Conservation (phyloP, 2,329 filamentous ascomycete genomes). For the Talaromyces atroroseus region DNA sequence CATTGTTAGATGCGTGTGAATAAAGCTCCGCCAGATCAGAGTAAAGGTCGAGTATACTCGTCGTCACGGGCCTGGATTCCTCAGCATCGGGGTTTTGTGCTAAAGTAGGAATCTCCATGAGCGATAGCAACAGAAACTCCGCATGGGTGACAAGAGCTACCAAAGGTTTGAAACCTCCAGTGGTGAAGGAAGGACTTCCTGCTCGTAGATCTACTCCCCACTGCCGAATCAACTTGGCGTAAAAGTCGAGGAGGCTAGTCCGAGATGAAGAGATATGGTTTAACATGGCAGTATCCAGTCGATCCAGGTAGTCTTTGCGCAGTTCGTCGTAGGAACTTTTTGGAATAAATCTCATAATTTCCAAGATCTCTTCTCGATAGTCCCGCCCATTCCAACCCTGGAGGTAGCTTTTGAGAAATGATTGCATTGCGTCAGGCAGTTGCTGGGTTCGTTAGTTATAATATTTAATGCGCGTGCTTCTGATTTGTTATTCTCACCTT, state of each 20-base stretch:
- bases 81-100: slow-evolving; percentile 12
- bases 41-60: slow-evolving; percentile 62
- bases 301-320: slow-evolving; percentile 32
- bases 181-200: slow-evolving; percentile 19
- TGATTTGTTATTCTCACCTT: slow-evolving; percentile 26
- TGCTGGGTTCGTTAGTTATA: slow-evolving; percentile 21
- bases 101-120: slow-evolving; percentile 51
- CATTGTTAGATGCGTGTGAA: slow-evolving; percentile 47
- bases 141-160: slow-evolving; percentile 48
- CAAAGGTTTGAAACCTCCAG: slow-evolving; percentile 26
- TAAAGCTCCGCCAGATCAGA: slow-evolving; percentile 57
- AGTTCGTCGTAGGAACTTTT: slow-evolving; percentile 29
- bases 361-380: slow-evolving; percentile 41
- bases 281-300: slow-evolving; percentile 38
- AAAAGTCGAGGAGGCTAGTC: slow-evolving; percentile 59
- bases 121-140: slow-evolving; percentile 50
- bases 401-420: slow-evolving; percentile 48
- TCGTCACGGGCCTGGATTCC: slow-evolving; percentile 33
- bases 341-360: slow-evolving; percentile 30
- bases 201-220: slow-evolving; percentile 37
- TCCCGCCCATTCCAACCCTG: slow-evolving; percentile 58
- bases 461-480: neutral
- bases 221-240: slow-evolving; percentile 59
- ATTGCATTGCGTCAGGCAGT: slow-evolving; percentile 27
- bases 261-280: slow-evolving; percentile 45